Evolutionary conservation across 2,329 filamentous ascomycete species (phyloP), one percentile per base, ranked within the genome.

Genomic region (Ustulina deusta): DNA sequence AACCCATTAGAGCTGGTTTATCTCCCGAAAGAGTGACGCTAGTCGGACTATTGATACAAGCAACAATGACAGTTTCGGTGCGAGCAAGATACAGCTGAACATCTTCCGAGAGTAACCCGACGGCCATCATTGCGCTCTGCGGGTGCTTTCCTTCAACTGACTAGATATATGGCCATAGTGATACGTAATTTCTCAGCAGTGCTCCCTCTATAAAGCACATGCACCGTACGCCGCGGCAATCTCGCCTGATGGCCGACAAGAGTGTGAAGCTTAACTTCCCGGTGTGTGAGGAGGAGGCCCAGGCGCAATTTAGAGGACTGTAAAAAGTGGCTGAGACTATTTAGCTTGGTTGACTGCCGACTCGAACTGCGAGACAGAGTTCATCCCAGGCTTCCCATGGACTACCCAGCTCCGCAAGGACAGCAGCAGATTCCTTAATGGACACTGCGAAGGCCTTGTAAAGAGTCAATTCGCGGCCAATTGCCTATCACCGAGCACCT

Each of bases 221-320:
- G 76, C 75, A 1, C 77, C 78, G 59, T 81, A 81, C 4, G 79
- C 80, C 1, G 80, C 80, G 0, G 78, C 79, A 34, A 81, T 80
- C 51, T 82, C 80, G 2, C 79, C 79, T 0, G 74, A 77, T 81
- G 79, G 1, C 80, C 78, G 0, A 79, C 63, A 0, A 80, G 78
- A 0, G 74, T 75, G 0, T 60, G 63, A 0, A 77, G 77, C 0
- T 62, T 54, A 2, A 80, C 55, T 4, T 71, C 74, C 46, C 75
- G 75, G 6, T 70, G 73, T 11, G 58, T 44, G 0, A 81, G 64
- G 0, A 81, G 75, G n/a, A 81, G n/a, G n/a, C n/a, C n/a, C 72
- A 6, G 81, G 70, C 0, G 75, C 79, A 11, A 81, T 58, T 44
- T 82, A 80, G 0, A 81, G 20, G 1, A 73, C 77, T 0, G 77